Evolutionary conservation across 495 filamentous ascomycete species (phyloP), one percentile per base, ranked within the genome.

Genomic region (Rhypophila decipiens): DNA sequence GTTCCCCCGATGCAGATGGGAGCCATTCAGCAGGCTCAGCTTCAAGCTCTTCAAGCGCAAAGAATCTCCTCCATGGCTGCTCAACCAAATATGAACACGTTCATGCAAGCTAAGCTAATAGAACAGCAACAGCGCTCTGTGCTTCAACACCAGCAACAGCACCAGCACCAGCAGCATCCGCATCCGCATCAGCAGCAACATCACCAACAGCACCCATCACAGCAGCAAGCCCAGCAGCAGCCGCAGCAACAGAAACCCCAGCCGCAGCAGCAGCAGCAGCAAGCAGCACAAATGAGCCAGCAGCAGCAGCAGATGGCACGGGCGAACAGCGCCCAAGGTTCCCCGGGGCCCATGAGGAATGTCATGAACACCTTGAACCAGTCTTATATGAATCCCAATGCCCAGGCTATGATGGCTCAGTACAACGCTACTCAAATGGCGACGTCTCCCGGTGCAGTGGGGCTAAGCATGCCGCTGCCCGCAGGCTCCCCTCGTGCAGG

Each of bases 11-110:
- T 85, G 63, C 74, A 74, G 21, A 78, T 85, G 71, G 82, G 84
- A 55, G 79, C 80, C 56, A 73, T 90, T 50, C 82, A 84, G 38
- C 86, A 83, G 35, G 82, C 82, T 24, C 87, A 94, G 72, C 82
- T 84, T 39, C 72, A 68, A 59, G 73, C 63, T 45, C 73, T 76
- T 55, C 79, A 70, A 61, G 82, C 68, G 55, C 80, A 67, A 54
- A 80, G 75, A 64, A 66, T 82, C 12, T 69, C 86, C 55, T 75
- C 79, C 5, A 84, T 89, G 66, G 81, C 77, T 10, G 81, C 77
- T n/a, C 78, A 84, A 61, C 69, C 74, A 19, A 80, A 87, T 41
- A 64, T 76, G 31, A 68, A 69, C 44, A 60, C 77, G 39, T 66
- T 77, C 48, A 55, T 76, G 50, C 74, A 75, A 47, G 76, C 75